Conservation (phyloP, 345 rosid genomes). For the Isatis tinctoria region DNA sequence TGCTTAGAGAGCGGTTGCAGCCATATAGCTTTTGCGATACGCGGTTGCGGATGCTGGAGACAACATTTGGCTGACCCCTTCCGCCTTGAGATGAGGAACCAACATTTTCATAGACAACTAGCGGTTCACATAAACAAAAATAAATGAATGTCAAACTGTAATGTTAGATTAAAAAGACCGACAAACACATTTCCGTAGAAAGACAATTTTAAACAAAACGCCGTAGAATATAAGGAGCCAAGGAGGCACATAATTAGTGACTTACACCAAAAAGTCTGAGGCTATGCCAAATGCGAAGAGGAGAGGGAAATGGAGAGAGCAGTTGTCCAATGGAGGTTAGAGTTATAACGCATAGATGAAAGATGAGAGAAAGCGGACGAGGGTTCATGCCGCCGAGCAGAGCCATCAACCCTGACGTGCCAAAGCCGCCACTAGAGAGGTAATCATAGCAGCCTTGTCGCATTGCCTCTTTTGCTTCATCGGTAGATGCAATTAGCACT, state of each 20-base stretch:
- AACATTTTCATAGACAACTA: slow-evolving; percentile 42
- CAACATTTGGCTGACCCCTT: slow-evolving; percentile 48
- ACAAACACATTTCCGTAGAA: neutral
- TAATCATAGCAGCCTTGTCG: slow-evolving; percentile 33
- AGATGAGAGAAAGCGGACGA: slow-evolving; percentile 21
- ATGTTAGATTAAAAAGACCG: neutral
- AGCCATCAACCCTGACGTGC: slow-evolving; percentile 28
- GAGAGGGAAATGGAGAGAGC: slow-evolving; percentile 34
- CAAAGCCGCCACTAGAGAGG: slow-evolving; percentile 25
- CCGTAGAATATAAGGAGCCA: neutral
- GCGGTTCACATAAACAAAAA: neutral
- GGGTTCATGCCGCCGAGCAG: slow-evolving; percentile 36
- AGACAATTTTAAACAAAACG: neutral
- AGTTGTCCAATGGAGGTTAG: slow-evolving; percentile 21
- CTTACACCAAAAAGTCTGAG: slow-evolving; percentile 30
- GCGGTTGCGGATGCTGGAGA: slow-evolving; percentile 30
- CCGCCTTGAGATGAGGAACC: slow-evolving; percentile 41
- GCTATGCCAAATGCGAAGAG: slow-evolving; percentile 31
- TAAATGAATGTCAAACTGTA: neutral
- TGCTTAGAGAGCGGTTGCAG: slow-evolving; percentile 14
- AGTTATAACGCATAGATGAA: slow-evolving; percentile 29
- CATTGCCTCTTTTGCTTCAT: slow-evolving; percentile 38
- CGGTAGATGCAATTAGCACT: slow-evolving; percentile 23
- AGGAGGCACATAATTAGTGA: neutral
- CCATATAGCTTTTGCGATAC: slow-evolving; percentile 24